Conservation (phyloP, 2,329 filamentous ascomycete genomes). For the Microcyclospora pomicola region DNA sequence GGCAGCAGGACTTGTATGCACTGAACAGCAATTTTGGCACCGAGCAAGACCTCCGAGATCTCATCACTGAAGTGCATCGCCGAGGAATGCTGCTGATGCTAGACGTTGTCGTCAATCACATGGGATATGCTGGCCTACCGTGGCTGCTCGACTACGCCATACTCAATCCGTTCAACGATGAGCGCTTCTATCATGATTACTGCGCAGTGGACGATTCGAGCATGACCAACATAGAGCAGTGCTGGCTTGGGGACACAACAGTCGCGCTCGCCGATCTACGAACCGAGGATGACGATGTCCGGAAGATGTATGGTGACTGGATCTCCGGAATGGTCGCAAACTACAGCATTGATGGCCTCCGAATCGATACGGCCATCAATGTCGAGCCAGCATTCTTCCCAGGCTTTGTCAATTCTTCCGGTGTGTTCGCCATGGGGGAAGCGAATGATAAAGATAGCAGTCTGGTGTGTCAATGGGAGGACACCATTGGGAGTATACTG, state of each 20-base stretch:
- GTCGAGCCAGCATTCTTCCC: constrained; percentile 25
- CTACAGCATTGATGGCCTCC: constrained; percentile 29
- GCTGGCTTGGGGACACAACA: constrained; percentile 38
- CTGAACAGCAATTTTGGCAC: constrained; percentile 48
- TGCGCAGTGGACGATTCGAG: constrained; percentile 41
- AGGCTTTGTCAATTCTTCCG: constrained; percentile 21
- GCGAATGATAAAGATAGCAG: constrained; percentile 21
- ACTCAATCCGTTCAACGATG: constrained; percentile 41
- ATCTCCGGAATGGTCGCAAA: constrained; percentile 27
- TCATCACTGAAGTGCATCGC: constrained; percentile 42
- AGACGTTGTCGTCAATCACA: constrained; percentile 46
- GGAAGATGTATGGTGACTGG: constrained; percentile 30
- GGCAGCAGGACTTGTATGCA: constrained; percentile 38
- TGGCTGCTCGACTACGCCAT: constrained; percentile 39
- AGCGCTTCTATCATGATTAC: constrained; percentile 46
- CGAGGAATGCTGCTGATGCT: constrained; percentile 48
- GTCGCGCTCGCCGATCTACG: constrained; percentile 35
- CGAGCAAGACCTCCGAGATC: constrained; percentile 42
- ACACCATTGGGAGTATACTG: constrained; percentile 23
- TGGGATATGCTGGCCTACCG: constrained; percentile 34
- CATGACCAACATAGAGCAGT: constrained; percentile 24
- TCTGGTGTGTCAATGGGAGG: constrained; percentile 24
- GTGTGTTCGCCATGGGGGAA: constrained; percentile 26
- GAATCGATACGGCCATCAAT: constrained; percentile 27
- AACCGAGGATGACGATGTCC: constrained; percentile 30